A percentile compares a stretch with the other conserved stretches of the same genome.
Conservation (phyloP, 306 rosid species). For the Gleditsia sinensis region DNA sequence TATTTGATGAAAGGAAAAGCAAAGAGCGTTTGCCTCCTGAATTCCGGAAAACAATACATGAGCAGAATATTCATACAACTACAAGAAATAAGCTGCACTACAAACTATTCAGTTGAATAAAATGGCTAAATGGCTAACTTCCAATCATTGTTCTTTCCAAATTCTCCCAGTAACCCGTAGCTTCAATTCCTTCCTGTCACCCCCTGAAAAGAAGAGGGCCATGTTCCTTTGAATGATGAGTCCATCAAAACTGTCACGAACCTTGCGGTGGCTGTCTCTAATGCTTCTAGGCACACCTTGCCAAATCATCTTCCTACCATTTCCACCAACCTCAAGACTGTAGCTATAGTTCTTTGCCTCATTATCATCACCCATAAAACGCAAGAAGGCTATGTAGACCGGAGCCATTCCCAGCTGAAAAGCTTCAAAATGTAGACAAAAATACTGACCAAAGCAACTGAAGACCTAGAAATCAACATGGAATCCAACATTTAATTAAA, state of each 20-base stretch:
- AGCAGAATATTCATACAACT: slow-evolving; percentile 38
- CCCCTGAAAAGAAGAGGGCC: slow-evolving; percentile 89
- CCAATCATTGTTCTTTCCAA: slow-evolving; percentile 76
- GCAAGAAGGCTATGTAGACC: slow-evolving; percentile 87
- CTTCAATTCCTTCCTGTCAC: slow-evolving; percentile 80
- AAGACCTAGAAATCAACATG: slow-evolving; percentile 61
- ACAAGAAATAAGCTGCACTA: slow-evolving; percentile 40
- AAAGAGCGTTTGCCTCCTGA: slow-evolving; percentile 78
- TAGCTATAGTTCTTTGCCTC: slow-evolving; percentile 92
- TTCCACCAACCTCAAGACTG: slow-evolving; percentile 92
- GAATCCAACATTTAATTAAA: slow-evolving; percentile 25
- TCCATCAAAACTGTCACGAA: slow-evolving; percentile 87
- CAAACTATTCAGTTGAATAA: slow-evolving; percentile 35
- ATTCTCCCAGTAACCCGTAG: slow-evolving; percentile 90
- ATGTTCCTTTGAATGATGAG: slow-evolving; percentile 87
- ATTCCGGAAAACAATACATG: slow-evolving; percentile 49
- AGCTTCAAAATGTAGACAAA: slow-evolving; percentile 92
- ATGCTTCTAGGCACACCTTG: slow-evolving; percentile 92
- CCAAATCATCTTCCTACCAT: slow-evolving; percentile 93
- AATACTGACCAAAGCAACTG: slow-evolving; percentile 89
- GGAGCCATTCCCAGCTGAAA: slow-evolving; percentile 90
- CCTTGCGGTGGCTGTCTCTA: slow-evolving; percentile 84
- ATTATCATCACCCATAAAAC: slow-evolving; percentile 89
- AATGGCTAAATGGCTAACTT: slow-evolving; percentile 23
- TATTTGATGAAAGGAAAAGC: slow-evolving; percentile 58